These are phyloP conservation scores for Trebouxiophyceae sp. DNA, from an alignment of 163 green algal species.

Conservation along the genomic window DNA sequence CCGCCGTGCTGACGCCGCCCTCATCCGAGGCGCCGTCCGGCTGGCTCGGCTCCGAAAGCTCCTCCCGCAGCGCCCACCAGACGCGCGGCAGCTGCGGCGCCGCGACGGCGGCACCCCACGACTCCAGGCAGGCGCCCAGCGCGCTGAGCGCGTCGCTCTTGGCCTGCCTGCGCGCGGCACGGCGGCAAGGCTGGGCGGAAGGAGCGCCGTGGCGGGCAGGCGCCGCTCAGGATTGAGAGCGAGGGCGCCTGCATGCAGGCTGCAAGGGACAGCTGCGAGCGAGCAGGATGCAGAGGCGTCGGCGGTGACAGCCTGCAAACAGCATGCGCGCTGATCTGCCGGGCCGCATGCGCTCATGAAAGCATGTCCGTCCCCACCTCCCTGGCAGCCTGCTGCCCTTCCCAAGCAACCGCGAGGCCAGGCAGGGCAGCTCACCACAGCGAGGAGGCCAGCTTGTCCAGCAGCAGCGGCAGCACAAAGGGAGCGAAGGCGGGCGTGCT, in stretches of 20 bases:
- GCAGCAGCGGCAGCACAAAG: slow-evolving; percentile 55
- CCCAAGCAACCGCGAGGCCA: background rate
- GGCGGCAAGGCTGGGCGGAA: no score
- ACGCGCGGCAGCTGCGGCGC: slow-evolving; percentile 10
- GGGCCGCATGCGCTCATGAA: no score
- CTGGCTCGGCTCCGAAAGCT: slow-evolving; percentile 10
- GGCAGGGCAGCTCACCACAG: slow-evolving; percentile 30
- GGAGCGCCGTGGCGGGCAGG: no score
- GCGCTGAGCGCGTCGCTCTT: slow-evolving; percentile 35
- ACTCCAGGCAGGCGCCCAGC: slow-evolving; percentile 15
- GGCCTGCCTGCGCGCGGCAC: slow-evolving; percentile 32
- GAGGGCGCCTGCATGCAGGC: no score
- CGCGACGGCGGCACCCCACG: slow-evolving; percentile 12
- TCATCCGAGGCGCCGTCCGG: background rate
- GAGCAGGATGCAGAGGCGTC: no score
- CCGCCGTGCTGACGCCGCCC: background rate
- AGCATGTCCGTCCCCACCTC: no score
- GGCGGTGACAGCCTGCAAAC: no score
- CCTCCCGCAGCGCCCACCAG: slow-evolving; percentile 17
- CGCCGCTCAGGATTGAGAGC: no score
- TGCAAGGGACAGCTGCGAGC: no score
- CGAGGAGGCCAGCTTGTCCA: slow-evolving; percentile 71
- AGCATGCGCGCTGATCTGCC: no score
- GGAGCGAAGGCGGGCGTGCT: slow-evolving; percentile 47
- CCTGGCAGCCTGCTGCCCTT: no score